Base-by-base conservation (phyloP, 2,329 filamentous ascomycete genomes). In the Zasmidium cellare region DNA sequence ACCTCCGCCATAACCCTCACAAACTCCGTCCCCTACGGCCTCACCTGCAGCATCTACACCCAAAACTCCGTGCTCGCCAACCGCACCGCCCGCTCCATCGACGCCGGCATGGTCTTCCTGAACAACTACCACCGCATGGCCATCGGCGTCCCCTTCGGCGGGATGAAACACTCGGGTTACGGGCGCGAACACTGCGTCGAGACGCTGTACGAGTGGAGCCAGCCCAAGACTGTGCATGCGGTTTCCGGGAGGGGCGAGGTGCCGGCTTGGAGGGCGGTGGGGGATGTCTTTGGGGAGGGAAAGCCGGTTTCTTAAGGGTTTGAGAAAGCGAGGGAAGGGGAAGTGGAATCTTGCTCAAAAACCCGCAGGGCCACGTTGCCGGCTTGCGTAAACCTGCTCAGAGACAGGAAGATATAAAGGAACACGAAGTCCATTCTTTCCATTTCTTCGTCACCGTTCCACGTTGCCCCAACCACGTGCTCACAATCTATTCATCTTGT, bases 11-110 rank as follows among this genome's bases (percentile, higher is more conserved):
- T 92, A 20, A 75, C 78, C 25, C 76, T 92, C 20, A 88, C 89
- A n/a, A 93, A 94, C 69, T 88, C 92, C 65, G 90, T 87, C 1
- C 87, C 91, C 46, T 93, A 91, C 69, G 90, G 90, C 3, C 79
- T 94, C 7, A 78, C 80, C 2, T 81, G 84, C 3, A 82, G 88
- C 0, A 82, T 93, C 1, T 93, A 90, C 71, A 91, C 89, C 0
- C 77, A 82, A 61, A 84, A 92, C 69, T 83, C 86, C 72, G 82
- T 89, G 67, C 89, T 90, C 69, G 90, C 87, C 65, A 87, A 87
- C 9, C 85, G 80, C 53, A 89, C 87, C 58, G 86, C 77, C 50
- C 88, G 81, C 57, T 89, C 87, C 22, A 89, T 85, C 56, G 59
- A 59, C 19, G 50, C 45, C 1, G 56, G 59, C 11, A 61, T 61